phyloP scores from a whole-genome alignment of 345 rosid species.

The Microcos paniculata region DNA sequence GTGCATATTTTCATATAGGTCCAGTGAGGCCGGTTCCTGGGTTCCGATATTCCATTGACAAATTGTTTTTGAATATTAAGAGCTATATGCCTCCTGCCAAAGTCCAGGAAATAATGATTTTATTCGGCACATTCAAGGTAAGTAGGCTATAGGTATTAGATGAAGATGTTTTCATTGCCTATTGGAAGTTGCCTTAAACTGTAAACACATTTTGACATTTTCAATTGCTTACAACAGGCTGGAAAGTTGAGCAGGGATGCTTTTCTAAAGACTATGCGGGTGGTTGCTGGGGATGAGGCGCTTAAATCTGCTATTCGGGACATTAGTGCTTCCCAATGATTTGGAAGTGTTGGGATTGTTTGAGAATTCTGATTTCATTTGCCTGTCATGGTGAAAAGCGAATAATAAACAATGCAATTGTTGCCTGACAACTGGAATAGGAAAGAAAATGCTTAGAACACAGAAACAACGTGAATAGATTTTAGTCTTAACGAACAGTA shows the following conservation, averaged over 20 bases:
- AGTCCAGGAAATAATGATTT: conserved; percentile 27
- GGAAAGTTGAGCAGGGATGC: conserved; percentile 30
- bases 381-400: neutral
- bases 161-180: neutral
- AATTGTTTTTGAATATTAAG: conserved; percentile 36
- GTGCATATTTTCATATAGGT: conserved; percentile 16
- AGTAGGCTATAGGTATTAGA: neutral
- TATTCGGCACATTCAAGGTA: conserved; percentile 34
- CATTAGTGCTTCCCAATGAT: conserved; percentile 19
- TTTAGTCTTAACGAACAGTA: neutral
- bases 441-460: neutral
- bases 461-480: neutral
- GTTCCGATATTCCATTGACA: conserved; percentile 25
- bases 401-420: neutral
- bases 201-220: neutral
- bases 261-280: conserved; percentile 32
- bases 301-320: conserved; percentile 32
- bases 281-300: conserved; percentile 37
- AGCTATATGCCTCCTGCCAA: conserved; percentile 37
- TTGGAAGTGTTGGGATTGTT: neutral
- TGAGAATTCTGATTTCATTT: neutral
- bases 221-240: conserved; percentile 30
- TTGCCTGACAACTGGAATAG: neutral
- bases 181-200: neutral
- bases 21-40: conserved; percentile 14